phyloP scores from a whole-genome alignment of 106 monocot genomes.

The Acorus calamus region DNA sequence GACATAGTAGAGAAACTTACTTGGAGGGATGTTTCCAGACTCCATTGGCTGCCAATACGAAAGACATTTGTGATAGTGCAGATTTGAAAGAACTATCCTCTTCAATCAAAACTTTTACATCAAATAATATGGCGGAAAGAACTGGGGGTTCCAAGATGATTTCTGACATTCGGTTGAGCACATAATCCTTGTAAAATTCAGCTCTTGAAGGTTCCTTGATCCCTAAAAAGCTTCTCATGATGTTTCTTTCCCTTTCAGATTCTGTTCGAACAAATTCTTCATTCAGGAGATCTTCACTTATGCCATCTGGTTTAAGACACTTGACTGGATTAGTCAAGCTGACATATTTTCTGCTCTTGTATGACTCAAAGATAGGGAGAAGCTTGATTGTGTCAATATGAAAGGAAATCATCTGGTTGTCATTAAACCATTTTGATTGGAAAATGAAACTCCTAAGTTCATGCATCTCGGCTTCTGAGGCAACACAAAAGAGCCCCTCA shows the following conservation, averaged over 20 bases:
- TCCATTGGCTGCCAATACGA: constrained; percentile 83
- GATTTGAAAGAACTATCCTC: constrained; percentile 44
- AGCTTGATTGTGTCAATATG: constrained; percentile 62
- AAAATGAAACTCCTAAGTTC: constrained; percentile 84
- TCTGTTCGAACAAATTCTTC: constrained; percentile 68
- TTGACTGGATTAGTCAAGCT: constrained; percentile 56
- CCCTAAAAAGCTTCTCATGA: constrained; percentile 47
- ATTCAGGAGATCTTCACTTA: constrained; percentile 70
- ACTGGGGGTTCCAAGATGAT: constrained; percentile 45
- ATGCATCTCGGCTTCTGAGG: constrained; percentile 67
- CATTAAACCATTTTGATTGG: constrained; percentile 93
- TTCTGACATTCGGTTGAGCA: constrained; percentile 50
- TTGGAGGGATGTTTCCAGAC: constrained; percentile 74
- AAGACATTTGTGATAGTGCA: constrained; percentile 45
- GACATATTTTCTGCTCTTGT: constrained; percentile 41
- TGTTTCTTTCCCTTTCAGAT: constrained; percentile 67
- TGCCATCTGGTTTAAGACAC: constrained; percentile 80
- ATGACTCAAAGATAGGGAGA: constrained; percentile 88
- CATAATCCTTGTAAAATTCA: constrained; percentile 75
- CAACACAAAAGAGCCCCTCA: constrained; percentile 39
- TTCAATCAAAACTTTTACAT: constrained; percentile 60
- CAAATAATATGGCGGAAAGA: constrained; percentile 53
- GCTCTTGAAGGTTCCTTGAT: constrained; percentile 57
- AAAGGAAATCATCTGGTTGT: constrained; percentile 31
- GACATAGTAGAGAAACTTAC: constrained; percentile 24